Conservation (phyloP, 1,284 basidiomycete genomes). For the Chalciporus sp. region DNA sequence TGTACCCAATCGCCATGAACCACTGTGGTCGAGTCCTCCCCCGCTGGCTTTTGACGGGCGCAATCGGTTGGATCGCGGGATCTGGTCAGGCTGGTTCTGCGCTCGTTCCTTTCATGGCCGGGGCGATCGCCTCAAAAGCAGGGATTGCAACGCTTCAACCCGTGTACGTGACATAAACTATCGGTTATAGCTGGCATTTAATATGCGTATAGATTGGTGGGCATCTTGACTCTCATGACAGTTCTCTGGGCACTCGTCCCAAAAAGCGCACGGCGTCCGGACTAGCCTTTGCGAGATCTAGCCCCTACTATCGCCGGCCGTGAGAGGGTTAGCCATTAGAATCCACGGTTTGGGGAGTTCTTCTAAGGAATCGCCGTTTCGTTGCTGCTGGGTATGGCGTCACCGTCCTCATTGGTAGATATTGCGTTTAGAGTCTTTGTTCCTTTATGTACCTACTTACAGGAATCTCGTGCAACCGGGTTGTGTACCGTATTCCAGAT, state of each 20-base stretch:
- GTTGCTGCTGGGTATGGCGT: background rate
- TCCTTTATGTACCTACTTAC: background rate
- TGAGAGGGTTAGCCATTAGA: background rate
- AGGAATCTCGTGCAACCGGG: background rate
- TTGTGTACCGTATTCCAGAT: background rate
- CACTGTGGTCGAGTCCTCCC: conserved; percentile 50
- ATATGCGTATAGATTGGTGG: conserved; percentile 39
- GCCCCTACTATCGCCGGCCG: background rate
- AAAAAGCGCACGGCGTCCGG: conserved; percentile 8
- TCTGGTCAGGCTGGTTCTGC: conserved; percentile 56
- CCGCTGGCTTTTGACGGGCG: conserved; percentile 48
- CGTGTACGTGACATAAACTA: conserved; percentile 42
- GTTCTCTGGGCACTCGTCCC: conserved; percentile 46
- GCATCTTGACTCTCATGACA: conserved; percentile 45
- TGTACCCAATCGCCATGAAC: conserved; percentile 58
- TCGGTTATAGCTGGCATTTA: background rate
- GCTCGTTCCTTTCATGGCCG: conserved; percentile 58
- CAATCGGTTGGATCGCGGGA: conserved; percentile 56
- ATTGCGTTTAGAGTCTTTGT: too few species aligned
- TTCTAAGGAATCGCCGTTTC: background rate
- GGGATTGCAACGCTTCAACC: conserved; percentile 57
- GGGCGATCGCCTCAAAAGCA: conserved; percentile 49
- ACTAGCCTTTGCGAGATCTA: conserved; percentile 2
- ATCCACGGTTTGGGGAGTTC: background rate
- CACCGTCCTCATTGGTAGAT: too few species aligned